Evolutionary conservation across 306 rosid species (phyloP), one percentile per base, ranked within the genome.

Genomic region (Corylus heterophylla): DNA sequence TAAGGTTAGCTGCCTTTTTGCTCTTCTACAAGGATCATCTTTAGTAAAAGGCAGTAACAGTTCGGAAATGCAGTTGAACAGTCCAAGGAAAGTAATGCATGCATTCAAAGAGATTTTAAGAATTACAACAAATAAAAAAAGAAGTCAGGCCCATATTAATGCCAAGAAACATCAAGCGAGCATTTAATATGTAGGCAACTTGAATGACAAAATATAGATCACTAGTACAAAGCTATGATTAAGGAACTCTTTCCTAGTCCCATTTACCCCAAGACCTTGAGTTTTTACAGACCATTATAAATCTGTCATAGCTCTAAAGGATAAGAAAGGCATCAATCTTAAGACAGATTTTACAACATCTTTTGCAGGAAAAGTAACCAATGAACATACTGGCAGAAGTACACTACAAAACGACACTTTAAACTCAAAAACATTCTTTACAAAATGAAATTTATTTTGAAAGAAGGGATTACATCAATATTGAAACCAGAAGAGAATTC

Each of bases 1-100:
- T 45, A 58, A 74, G 71, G 61, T 58, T 61, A 73, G 44, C 75
- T 69, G 71, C 51, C 18, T 81, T 18, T 27, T 3, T 9, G 54
- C 27, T 52, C 11, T 11, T 18, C 12, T 16, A 48, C 22, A 20
- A 48, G 29, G 29, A 52, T 16, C 45, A 14, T 25, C 54, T 9
- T 22, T 8, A 25, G 37, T 3, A 35, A 9, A 25, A 59, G 66
- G 37, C 10, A 25, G 37, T 9, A 25, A 59, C 16, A 59, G 5
- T n/a, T n/a, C n/a, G n/a, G 66, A 59, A 59, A 25, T 25, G 37
- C 13, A 59, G 66, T 59, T 22, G 17, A 22, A 59, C 66, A 25
- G 31, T 59, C 8, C 66, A 22, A 9, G 37, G 13, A 11, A 59
- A 59, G 66, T 12, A 10, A 59, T 8, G 4, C 66, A 25, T 9